These are phyloP conservation scores for Podaxis pistillaris DNA, from an alignment of 768 basidiomycete genomes.

Conservation along the genomic window DNA sequence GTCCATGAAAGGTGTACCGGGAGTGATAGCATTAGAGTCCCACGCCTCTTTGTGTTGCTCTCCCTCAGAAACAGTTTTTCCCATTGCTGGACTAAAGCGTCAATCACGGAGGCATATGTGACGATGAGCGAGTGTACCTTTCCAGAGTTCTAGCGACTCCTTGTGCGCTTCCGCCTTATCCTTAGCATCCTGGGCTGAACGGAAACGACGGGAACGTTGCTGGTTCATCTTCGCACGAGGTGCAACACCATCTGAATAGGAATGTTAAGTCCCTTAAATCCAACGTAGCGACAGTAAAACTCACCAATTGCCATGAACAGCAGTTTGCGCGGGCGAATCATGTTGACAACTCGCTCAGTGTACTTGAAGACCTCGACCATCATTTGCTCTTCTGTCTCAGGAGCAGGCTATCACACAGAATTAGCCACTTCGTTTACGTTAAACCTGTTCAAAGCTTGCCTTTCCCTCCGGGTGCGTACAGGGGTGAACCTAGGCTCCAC, in stretches of 20 bases:
- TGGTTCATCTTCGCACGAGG: conserved; percentile 99
- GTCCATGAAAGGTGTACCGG: conserved; percentile 98
- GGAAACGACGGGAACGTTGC: conserved; percentile 94
- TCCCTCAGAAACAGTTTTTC: conserved; percentile 77
- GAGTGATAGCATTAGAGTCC: conserved; percentile 99
- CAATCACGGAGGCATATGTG: neutral
- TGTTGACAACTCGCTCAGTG: conserved; percentile 95
- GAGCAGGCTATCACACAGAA: conserved; percentile 64
- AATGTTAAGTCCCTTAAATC: neutral
- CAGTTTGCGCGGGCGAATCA: conserved; percentile 92
- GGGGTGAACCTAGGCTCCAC: conserved; percentile 75
- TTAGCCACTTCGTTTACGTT: neutral
- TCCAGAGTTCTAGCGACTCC: conserved; percentile 82
- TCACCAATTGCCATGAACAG: conserved; percentile 98
- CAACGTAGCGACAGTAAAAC: conserved; percentile 22
- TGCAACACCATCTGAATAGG: conserved; percentile 81
- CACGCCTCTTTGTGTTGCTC: conserved; percentile 84
- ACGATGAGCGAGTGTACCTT: conserved; percentile 49
- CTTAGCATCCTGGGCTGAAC: conserved; percentile 91
- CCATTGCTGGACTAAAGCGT: conserved; percentile 67
- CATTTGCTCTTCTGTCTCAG: conserved; percentile 98
- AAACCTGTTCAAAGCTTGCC: conserved; percentile 36
- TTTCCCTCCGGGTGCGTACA: conserved; percentile 99
- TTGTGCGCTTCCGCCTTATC: conserved; percentile 88
- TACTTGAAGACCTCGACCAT: conserved; percentile 97